These are phyloP conservation scores for Porpolomopsis calyptriformis DNA, from an alignment of 768 basidiomycete species.

Conservation along the genomic window DNA sequence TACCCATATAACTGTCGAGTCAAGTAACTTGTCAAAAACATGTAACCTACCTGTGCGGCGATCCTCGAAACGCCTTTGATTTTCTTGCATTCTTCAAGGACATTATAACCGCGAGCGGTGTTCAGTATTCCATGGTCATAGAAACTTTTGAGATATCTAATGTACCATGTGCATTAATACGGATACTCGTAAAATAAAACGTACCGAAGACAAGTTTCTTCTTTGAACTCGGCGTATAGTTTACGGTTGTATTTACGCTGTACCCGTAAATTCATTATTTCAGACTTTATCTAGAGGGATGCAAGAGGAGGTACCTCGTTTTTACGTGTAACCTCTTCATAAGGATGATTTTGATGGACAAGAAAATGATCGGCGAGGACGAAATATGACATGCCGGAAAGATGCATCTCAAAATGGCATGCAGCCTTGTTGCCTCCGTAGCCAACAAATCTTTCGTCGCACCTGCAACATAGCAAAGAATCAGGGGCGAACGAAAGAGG, in stretches of 20 bases:
- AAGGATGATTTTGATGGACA: constrained; percentile 77
- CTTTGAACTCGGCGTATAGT: constrained; percentile 67
- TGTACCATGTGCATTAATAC: no score
- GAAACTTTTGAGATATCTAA: constrained; percentile 56
- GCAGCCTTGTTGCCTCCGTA: constrained; percentile 93
- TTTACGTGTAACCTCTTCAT: constrained; percentile 64
- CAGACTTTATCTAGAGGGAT: constrained; percentile 1
- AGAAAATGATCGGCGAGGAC: constrained; percentile 83
- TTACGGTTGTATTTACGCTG: constrained; percentile 70
- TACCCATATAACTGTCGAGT: no score
- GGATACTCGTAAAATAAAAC: no score
- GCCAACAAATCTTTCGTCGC: constrained; percentile 83
- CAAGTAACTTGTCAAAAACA: no score
- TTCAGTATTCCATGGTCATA: constrained; percentile 40
- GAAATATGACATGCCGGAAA: constrained; percentile 75
- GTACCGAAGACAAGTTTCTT: constrained; percentile 68
- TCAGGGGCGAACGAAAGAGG: neutral
- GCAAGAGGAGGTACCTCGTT: no score
- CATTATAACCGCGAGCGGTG: constrained; percentile 41
- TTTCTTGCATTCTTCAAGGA: constrained; percentile 54
- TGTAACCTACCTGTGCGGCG: constrained; percentile 27
- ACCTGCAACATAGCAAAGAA: constrained; percentile 38
- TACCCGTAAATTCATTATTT: neutral
- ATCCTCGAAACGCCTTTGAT: constrained; percentile 40
- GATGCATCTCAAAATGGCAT: constrained; percentile 83